Conservation (phyloP, 257 asterid species). For the Anisodus acutangulus region DNA sequence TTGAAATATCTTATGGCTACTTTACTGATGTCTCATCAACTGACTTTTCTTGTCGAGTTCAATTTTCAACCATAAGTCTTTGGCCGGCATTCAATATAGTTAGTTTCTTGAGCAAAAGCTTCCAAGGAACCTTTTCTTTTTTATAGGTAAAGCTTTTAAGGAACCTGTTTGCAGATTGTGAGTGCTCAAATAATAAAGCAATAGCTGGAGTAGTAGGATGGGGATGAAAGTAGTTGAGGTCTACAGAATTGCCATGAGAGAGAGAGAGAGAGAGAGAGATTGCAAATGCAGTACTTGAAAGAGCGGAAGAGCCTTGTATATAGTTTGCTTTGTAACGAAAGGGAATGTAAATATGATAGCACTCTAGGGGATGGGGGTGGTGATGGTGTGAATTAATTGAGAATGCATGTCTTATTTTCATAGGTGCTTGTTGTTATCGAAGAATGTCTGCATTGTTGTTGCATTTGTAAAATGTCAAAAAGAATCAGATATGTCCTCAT, state of each 20-base stretch:
- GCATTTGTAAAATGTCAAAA: not conserved
- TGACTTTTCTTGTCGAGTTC: not conserved
- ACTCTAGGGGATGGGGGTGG: not conserved
- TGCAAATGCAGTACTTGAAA: not conserved
- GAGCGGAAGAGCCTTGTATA: not conserved
- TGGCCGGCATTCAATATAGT: not conserved
- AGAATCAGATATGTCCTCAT: not conserved
- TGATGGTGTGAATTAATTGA: not conserved
- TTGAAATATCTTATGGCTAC: not conserved
- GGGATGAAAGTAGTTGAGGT: conserved; percentile 9
- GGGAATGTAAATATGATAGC: conserved; percentile 7
- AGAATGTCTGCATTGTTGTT: not conserved
- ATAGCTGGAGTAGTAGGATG: not conserved
- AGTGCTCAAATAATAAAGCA: not conserved
- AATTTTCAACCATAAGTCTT: not conserved
- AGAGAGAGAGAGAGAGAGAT: not conserved
- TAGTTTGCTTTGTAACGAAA: not conserved
- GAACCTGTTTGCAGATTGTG: not conserved
- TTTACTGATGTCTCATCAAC: not conserved
- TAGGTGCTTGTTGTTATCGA: not conserved
- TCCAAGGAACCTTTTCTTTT: not conserved
- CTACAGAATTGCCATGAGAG: not conserved
- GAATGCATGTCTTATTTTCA: not conserved
- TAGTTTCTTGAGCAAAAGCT: not conserved
- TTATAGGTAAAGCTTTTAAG: not conserved